These are phyloP conservation scores for Anthracocystis panici-leucophaei DNA, from an alignment of 1,284 basidiomycete species.

Conservation along the genomic window DNA sequence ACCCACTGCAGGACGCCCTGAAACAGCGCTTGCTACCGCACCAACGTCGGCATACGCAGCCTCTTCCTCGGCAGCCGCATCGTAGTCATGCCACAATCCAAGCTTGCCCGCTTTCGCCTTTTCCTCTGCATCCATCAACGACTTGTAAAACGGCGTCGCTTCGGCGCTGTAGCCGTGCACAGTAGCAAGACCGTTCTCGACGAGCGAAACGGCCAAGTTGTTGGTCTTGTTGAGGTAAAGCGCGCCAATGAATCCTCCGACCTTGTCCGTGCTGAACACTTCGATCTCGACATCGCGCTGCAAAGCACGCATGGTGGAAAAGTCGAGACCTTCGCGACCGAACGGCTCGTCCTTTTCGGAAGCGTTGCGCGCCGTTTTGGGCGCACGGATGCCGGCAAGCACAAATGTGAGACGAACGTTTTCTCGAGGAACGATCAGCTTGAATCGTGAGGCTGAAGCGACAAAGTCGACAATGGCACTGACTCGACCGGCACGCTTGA, in stretches of 20 bases:
- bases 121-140: constrained; percentile 84
- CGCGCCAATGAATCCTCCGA: constrained; percentile 92
- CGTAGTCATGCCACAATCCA: constrained; percentile 77
- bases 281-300: constrained; percentile 95
- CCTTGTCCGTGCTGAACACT: constrained; percentile 89
- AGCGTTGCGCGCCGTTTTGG: constrained; percentile 73
- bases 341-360: constrained; percentile 91
- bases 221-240: constrained; percentile 80
- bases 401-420: constrained; percentile 63
- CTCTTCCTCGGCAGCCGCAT: constrained; percentile 46
- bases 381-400: constrained; percentile 70
- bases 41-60: constrained; percentile 21
- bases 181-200: constrained; percentile 82
- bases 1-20: constrained; percentile 8
- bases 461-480: constrained; percentile 92
- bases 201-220: constrained; percentile 85
- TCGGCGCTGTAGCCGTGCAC: constrained; percentile 92
- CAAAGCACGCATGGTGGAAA: constrained; percentile 83
- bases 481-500: constrained; percentile 88
- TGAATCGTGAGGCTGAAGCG: constrained; percentile 71
- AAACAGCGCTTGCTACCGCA: not conserved
- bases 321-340: constrained; percentile 85
- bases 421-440: constrained; percentile 62
- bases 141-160: constrained; percentile 79
- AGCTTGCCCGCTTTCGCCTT: constrained; percentile 77